A percentile compares a stretch with the other conserved stretches of the same genome.
Conservation (phyloP, 495 filamentous ascomycete genomes). For the Lindgomyces ingoldianus region DNA sequence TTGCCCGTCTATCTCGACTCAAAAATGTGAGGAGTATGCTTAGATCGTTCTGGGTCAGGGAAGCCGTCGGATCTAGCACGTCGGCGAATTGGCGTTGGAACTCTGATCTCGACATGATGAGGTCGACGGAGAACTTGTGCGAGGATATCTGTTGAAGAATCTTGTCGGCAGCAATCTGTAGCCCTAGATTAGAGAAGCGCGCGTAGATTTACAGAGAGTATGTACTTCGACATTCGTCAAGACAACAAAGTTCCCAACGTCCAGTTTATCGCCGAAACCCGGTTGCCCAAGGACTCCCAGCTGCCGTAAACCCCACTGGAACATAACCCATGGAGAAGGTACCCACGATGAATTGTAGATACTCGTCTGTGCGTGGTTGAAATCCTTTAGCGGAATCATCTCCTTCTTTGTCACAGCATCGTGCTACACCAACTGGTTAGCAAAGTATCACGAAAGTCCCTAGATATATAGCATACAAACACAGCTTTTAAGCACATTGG, state of each 20-base stretch:
- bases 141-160: constrained; percentile 30
- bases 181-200: background rate
- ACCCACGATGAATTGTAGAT: constrained; percentile 60
- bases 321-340: constrained; percentile 59
- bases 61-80: constrained; percentile 29
- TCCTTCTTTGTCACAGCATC: constrained; percentile 70
- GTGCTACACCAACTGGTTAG: constrained; percentile 42
- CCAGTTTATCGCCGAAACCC: constrained; percentile 51
- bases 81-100: constrained; percentile 28
- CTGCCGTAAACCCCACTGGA: constrained; percentile 75
- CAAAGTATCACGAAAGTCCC: background rate
- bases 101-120: constrained; percentile 24
- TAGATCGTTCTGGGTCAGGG: constrained; percentile 14
- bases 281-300: constrained; percentile 62
- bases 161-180: constrained; percentile 37
- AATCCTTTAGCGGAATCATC: constrained; percentile 68
- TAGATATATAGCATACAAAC: constrained; percentile 51
- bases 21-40: constrained; percentile 44
- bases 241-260: constrained; percentile 58
- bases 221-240: constrained; percentile 58
- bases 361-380: constrained; percentile 59
- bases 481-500: constrained; percentile 82
- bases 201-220: background rate
- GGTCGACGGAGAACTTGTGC: constrained; percentile 10
- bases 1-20: constrained; percentile 39